These are phyloP conservation scores for Phalaenopsis hybrid DNA, from an alignment of 116 monocot genomes.

Conservation along the genomic window DNA sequence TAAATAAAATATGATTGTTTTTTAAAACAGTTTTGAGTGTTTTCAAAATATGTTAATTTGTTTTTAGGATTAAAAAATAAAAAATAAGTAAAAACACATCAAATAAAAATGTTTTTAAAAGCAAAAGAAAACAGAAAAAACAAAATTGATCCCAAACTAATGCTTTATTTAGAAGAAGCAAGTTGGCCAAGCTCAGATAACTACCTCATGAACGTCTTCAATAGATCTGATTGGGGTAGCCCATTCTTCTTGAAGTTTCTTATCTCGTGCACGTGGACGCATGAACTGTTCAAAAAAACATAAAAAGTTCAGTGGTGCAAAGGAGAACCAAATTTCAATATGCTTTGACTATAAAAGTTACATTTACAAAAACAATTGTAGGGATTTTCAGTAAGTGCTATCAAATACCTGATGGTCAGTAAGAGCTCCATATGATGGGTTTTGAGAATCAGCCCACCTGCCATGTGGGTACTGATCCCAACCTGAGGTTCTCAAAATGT, in stretches of 20 bases:
- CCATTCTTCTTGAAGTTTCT: constrained; percentile 95
- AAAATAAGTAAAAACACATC: too few relatives aligned
- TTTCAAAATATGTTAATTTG: too few relatives aligned
- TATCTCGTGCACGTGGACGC: constrained; percentile 71
- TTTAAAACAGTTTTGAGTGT: too few relatives aligned
- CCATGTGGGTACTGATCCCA: constrained; percentile 93
- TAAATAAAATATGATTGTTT: too few relatives aligned
- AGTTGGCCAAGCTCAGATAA: neutral
- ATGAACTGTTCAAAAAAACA: constrained; percentile 53
- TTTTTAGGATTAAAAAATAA: too few relatives aligned
- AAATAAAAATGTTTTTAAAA: too few relatives aligned
- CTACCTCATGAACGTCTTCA: constrained; percentile 70
- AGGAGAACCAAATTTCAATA: neutral
- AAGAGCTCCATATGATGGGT: constrained; percentile 88
- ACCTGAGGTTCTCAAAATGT: constrained; percentile 67
- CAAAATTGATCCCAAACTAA: too few relatives aligned
- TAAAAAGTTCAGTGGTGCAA: neutral
- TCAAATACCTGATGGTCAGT: constrained; percentile 70
- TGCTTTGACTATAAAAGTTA: neutral
- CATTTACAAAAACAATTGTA: neutral
- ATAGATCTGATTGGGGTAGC: constrained; percentile 60
- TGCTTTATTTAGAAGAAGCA: neutral
- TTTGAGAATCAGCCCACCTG: constrained; percentile 81
- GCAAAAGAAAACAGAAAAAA: too few relatives aligned
- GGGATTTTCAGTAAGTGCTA: neutral